Percentiles rank a stretch among this genome's conserved stretches.
phyloP scores from a whole-genome alignment of 2,329 filamentous ascomycete genomes.

The Epichloe brachyelytri region DNA sequence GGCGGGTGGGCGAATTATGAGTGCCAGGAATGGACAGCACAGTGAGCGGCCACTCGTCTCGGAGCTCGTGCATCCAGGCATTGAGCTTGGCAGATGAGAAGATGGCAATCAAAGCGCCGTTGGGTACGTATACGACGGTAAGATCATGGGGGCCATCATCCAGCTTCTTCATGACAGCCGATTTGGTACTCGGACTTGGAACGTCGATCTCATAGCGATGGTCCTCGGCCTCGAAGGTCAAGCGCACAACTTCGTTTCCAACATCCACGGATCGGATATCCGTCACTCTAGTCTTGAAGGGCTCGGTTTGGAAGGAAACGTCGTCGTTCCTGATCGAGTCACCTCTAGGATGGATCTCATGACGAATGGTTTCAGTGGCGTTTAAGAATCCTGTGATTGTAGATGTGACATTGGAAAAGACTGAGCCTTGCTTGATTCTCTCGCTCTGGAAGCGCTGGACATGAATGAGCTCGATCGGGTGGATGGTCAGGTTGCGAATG shows the following conservation, averaged over 20 bases:
- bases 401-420: constrained; percentile 32
- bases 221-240: constrained; percentile 55
- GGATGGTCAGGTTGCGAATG: constrained; percentile 71
- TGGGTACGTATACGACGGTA: constrained; percentile 52
- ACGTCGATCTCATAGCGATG: constrained; percentile 56
- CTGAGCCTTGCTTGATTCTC: constrained; percentile 27
- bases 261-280: constrained; percentile 47
- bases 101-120: constrained; percentile 45
- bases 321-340: constrained; percentile 49
- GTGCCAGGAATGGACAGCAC: constrained; percentile 86
- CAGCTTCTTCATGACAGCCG: constrained; percentile 46
- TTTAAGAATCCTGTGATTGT: constrained; percentile 31
- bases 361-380: constrained; percentile 22
- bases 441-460: constrained; percentile 59
- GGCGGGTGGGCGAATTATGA: constrained; percentile 82
- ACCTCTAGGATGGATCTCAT: constrained; percentile 32
- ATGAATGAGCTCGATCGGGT: constrained; percentile 56
- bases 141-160: constrained; percentile 39
- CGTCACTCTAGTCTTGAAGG: constrained; percentile 49
- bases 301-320: constrained; percentile 48
- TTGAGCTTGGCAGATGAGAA: constrained; percentile 58
- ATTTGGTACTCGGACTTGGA: constrained; percentile 47
- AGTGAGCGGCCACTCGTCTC: constrained; percentile 59
- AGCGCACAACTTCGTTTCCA: constrained; percentile 53
- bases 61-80: constrained; percentile 70